These are phyloP conservation scores for Omphalotus guepiniiformis DNA, from an alignment of 768 basidiomycete species.

Conservation along the genomic window DNA sequence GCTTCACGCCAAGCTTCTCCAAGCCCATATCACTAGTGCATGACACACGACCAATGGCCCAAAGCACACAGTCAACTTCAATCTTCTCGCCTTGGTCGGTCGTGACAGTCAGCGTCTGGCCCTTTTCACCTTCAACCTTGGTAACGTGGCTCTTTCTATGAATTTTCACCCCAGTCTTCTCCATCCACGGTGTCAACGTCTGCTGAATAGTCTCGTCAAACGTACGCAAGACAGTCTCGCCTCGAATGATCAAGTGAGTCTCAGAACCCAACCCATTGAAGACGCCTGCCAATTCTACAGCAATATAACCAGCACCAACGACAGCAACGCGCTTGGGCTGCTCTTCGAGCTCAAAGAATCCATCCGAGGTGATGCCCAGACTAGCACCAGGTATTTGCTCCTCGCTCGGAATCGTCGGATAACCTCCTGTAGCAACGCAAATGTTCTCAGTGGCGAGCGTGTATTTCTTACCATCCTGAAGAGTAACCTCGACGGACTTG, in stretches of 20 bases:
- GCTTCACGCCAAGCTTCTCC: slow-evolving; percentile 70
- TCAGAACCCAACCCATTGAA: slow-evolving; percentile 88
- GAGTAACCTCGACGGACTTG: slow-evolving; percentile 68
- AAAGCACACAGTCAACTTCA: slow-evolving; percentile 84
- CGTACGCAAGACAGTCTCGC: slow-evolving; percentile 85
- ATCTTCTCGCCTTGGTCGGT: slow-evolving; percentile 71
- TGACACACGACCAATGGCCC: slow-evolving; percentile 91
- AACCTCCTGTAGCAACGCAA: slow-evolving; percentile 82
- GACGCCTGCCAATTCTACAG: slow-evolving; percentile 94
- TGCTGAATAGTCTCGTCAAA: slow-evolving; percentile 90
- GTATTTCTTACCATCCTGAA: slow-evolving; percentile 65
- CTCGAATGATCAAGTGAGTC: slow-evolving; percentile 88
- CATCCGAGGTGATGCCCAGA: slow-evolving; percentile 89
- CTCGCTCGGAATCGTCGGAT: slow-evolving; percentile 75
- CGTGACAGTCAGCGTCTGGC: slow-evolving; percentile 69
- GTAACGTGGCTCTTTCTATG: slow-evolving; percentile 75
- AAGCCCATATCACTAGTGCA: slow-evolving; percentile 77
- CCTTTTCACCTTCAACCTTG: slow-evolving; percentile 72
- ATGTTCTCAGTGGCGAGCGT: slow-evolving; percentile 73
- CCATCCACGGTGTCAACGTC: slow-evolving; percentile 84
- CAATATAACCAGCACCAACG: slow-evolving; percentile 97
- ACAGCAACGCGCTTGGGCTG: slow-evolving; percentile 93
- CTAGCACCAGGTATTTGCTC: slow-evolving; percentile 84
- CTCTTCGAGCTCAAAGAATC: slow-evolving; percentile 88
- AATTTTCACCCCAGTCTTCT: slow-evolving; percentile 86